phyloP scores from a whole-genome alignment of 345 rosid genomes.

The Bruguiera parviflora region DNA sequence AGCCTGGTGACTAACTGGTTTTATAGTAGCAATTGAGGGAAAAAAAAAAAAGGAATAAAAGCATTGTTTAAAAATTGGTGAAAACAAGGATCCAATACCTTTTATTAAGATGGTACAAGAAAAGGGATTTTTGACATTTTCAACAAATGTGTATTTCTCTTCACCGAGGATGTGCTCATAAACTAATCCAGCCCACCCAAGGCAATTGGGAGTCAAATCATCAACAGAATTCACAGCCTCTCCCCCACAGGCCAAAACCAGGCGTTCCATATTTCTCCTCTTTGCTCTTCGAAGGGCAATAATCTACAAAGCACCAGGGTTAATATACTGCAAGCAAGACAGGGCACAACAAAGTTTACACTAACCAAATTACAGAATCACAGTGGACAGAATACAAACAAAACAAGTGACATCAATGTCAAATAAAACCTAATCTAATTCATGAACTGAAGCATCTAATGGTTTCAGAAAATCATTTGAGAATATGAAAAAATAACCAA shows the following conservation, averaged over 20 bases:
- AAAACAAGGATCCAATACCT: conserved; percentile 39
- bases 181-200: conserved; percentile 99
- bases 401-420: no score
- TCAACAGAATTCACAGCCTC: conserved; percentile 94
- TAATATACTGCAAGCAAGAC: conserved; percentile 3
- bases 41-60: neutral
- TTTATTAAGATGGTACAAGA: conserved; percentile 92
- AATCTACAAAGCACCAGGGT: conserved; percentile 46
- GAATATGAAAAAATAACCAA: no score
- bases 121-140: conserved; percentile 84
- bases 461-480: no score
- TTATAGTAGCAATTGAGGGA: neutral
- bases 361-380: conserved; percentile 2
- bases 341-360: neutral
- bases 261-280: conserved; percentile 97
- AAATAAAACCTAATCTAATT: no score
- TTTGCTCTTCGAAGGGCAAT: conserved; percentile 97
- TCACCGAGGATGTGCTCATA: conserved; percentile 95
- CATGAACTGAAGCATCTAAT: no score
- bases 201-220: conserved; percentile 76
- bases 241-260: conserved; percentile 96
- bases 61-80: neutral
- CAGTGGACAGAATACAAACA: neutral
- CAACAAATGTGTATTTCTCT: conserved; percentile 94
- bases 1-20: neutral